Base-by-base conservation (phyloP, 345 rosid species). In the Capsella bursapastoris region DNA sequence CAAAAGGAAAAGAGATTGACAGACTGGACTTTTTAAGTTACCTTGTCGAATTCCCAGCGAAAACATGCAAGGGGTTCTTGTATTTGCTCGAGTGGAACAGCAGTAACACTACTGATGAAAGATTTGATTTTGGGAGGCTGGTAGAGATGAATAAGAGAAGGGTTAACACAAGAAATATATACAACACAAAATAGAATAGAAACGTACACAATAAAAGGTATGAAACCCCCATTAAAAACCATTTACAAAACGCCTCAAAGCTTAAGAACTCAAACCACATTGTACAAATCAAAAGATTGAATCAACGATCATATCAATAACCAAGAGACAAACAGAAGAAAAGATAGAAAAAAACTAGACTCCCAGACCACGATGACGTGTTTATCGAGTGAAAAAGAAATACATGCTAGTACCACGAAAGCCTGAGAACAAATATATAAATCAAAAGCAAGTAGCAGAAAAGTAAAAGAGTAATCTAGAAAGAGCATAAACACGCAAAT, bases 1-100 rank as follows among this genome's bases (percentile, higher is more conserved):
- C 11, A 37, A 58, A 48, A 47, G 14, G 10, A 48, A 60, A 61
- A 29, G 3, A 71, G 13, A 7, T 59, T 72, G 37, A 48, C 58
- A 67, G 78, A 56, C 16, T 7, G n/a, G 22, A 2, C 25, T 32
- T 14, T 14, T 15, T 7, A 47, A 72, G 44, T 66, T 68, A 91
- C 98, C 96, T 94, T 94, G 57, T 91, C 95, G 34, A 87, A 94
- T 82, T 91, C 97, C 98, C 98, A 94, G 44, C 81, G 79, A 75
- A 94, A 94, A 87, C 77, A 66, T 82, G 72, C 75, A n/a, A 91
- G 89, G 48, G 93, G 95, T 66, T 86, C 96, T 48, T 90, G 91
- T 74, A 94, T 87, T 66, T 77, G 84, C 68, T 94, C 92, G 22
- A 90, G 88, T 0, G 93, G 93, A 73, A 79, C 86, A 71, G 80